These are phyloP conservation scores for Aureobasidium subglaciale DNA, from an alignment of 2,329 filamentous ascomycete species.

Conservation along the genomic window DNA sequence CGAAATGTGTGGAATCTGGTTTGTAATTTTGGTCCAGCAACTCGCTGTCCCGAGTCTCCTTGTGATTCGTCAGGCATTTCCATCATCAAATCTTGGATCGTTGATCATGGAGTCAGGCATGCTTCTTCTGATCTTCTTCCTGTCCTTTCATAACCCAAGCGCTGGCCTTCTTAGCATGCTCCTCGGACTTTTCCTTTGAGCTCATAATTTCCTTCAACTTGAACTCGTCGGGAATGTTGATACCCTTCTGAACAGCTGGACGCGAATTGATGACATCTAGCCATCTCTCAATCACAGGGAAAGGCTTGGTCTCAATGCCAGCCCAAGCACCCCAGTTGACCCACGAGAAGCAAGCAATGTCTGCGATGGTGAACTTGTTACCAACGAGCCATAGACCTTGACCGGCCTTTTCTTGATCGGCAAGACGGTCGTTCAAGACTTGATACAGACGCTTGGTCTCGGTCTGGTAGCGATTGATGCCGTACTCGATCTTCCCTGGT, in stretches of 20 bases:
- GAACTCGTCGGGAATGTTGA: constrained; percentile 32
- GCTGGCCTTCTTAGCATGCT: constrained; percentile 31
- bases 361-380: constrained; percentile 41
- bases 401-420: constrained; percentile 19
- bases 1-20: not conserved
- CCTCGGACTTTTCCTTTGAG: constrained; percentile 31
- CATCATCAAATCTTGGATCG: not conserved
- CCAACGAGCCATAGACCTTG: constrained; percentile 39
- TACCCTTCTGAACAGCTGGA: constrained; percentile 27
- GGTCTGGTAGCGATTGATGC: constrained; percentile 41
- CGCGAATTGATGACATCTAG: constrained; percentile 28
- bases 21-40: not conserved
- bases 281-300: constrained; percentile 28
- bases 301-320: constrained; percentile 26
- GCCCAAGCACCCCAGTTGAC: constrained; percentile 38
- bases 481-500: constrained; percentile 37
- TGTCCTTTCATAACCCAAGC: constrained; percentile 34
- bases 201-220: constrained; percentile 33
- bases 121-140: constrained; percentile 33
- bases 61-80: not conserved
- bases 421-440: constrained; percentile 39
- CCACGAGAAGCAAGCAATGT: constrained; percentile 42
- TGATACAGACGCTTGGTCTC: constrained; percentile 43
- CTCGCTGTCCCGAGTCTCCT: not conserved
- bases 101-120: constrained; percentile 21